phyloP scores from a whole-genome alignment of 2,329 filamentous ascomycete species.

The Trichoderma endophyticum region DNA sequence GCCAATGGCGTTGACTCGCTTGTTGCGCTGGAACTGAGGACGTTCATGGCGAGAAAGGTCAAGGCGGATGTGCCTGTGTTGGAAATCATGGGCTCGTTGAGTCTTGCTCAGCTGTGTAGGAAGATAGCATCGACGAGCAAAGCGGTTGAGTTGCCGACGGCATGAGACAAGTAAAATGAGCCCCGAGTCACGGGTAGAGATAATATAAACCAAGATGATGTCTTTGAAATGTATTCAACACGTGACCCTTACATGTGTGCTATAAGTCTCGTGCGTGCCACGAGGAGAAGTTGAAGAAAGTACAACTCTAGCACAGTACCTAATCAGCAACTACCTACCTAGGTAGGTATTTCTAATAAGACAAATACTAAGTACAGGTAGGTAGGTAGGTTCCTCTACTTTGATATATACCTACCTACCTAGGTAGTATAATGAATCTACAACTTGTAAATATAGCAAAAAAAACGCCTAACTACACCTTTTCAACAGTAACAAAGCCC shows the following conservation, averaged over 20 bases:
- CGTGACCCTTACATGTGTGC: neutral
- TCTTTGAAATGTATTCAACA: neutral
- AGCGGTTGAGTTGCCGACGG: neutral
- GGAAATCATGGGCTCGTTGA: slow-evolving; percentile 22
- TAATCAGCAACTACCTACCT: neutral
- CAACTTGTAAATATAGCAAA: neutral
- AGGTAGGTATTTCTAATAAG: neutral
- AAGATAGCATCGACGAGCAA: slow-evolving; percentile 2
- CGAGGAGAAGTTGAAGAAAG: neutral
- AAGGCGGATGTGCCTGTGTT: slow-evolving; percentile 27
- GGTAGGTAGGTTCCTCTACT: neutral
- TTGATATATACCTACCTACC: neutral
- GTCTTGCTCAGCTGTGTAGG: neutral
- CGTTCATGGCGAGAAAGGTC: slow-evolving; percentile 27
- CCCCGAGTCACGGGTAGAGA: neutral
- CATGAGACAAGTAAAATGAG: neutral
- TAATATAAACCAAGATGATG: neutral
- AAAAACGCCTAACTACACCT: neutral
- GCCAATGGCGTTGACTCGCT: slow-evolving; percentile 27
- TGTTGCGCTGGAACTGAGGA: slow-evolving; percentile 28
- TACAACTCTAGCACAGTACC: neutral
- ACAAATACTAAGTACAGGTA: neutral
- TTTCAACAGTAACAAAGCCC: neutral
- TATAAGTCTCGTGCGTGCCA: neutral
- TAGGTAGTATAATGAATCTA: neutral